phyloP scores from a whole-genome alignment of 2,329 filamentous ascomycete genomes.

The Paecilomyces formosus region DNA sequence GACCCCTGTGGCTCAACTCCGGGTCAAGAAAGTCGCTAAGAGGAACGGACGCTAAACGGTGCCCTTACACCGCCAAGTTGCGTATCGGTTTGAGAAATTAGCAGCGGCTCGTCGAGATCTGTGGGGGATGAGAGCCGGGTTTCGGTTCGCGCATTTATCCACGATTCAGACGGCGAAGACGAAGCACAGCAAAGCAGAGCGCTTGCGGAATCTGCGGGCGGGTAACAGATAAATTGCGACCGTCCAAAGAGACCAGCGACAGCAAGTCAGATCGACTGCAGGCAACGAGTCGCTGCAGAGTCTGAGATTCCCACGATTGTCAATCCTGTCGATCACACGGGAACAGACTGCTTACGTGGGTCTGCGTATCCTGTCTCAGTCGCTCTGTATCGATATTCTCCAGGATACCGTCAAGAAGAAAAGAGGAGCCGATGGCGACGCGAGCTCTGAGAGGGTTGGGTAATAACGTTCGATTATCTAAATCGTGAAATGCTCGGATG shows the following conservation, averaged over 20 bases:
- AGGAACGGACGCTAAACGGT: background rate
- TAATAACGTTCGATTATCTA: background rate
- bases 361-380: background rate
- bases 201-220: background rate
- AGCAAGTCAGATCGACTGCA: background rate
- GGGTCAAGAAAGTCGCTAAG: background rate
- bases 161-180: background rate
- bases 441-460: background rate
- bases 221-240: background rate
- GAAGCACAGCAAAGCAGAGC: background rate
- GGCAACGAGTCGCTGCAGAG: background rate
- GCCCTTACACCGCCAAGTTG: background rate
- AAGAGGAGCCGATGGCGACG: background rate
- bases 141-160: background rate
- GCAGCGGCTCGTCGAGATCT: background rate
- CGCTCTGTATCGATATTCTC: background rate
- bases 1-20: background rate
- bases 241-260: background rate
- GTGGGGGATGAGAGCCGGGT: background rate
- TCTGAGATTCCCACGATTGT: background rate
- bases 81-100: background rate
- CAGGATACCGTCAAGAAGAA: background rate
- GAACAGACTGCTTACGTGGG: background rate
- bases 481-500: background rate
- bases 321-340: background rate